Base-by-base conservation (phyloP, 768 basidiomycete species). In the Coprinellus aureogranulatus region DNA sequence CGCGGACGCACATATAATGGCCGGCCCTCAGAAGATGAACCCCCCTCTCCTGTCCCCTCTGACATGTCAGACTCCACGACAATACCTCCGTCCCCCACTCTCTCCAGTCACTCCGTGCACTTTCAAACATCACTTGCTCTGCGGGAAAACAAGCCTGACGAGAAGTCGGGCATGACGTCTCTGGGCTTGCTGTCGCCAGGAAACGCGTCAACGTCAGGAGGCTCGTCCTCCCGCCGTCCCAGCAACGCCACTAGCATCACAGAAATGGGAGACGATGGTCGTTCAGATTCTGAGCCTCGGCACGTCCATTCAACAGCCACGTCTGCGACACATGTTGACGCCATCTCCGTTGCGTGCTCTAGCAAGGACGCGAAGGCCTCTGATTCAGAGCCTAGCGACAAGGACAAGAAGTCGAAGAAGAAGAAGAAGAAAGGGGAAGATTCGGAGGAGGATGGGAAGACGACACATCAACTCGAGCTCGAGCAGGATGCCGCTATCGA, bases 21-120 rank as follows among this genome's bases (percentile, higher is more conserved):
- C 11, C 50, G 52, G 40, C 61, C 16, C 54, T 61, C 58, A 48
- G 64, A 57, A 48, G 59, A 59, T 44, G 55, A 37, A 1, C 61
- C 59, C 9, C 45, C 62, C 23, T 63, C 61, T 18, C 64, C 62
- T 2, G 53, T 40, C 14, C 58, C 65, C 30, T 65, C 68, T 5
- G 65, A 67, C 37, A 59, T 64, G 26, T 72, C 71, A 20, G 70
- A 71, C 27, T 50, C 62, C 4, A 51, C 63, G 26, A 70, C 67
- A 10, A 68, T 71, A 1, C 90, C 90, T 0, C 89, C 90, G 0
- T 92, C 90, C 0, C 91, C 90, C 1, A 91, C 90, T 0, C 77
- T 90, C 10, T 90, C 91, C 0, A 81, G 77, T 2, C 79, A 76
- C 16, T 88, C 87, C 2, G 78, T 82, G 0, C 81, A 85, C 31